Evolutionary conservation across 73 alveolate genomes (phyloP).

Genomic region (Chromera velia): DNA sequence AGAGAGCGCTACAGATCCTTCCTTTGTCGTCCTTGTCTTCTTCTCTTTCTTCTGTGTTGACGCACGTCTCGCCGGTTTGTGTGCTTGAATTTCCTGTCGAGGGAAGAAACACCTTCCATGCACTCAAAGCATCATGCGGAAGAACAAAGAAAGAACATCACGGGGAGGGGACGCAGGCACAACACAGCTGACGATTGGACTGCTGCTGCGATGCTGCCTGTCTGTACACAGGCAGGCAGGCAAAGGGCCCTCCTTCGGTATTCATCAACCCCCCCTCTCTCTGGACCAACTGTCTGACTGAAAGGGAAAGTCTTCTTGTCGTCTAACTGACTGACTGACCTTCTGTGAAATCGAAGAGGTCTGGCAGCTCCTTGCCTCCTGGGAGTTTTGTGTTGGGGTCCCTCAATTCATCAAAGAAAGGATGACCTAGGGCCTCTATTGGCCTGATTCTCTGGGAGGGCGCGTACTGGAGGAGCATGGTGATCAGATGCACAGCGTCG

Average conservation of each 20-base stretch:
- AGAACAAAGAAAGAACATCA: neutral
- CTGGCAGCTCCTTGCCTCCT: neutral
- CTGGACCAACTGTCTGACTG: too few relatives aligned
- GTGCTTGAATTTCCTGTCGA: too few relatives aligned
- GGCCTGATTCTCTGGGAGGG: slow-evolving; percentile 57
- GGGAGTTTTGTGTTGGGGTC: slow-evolving; percentile 50
- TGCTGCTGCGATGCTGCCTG: neutral
- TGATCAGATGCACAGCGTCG: slow-evolving; percentile 57
- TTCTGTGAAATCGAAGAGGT: neutral
- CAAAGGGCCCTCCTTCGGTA: too few relatives aligned
- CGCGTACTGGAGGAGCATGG: slow-evolving; percentile 54
- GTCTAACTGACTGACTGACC: neutral
- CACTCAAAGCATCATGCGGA: too few relatives aligned
- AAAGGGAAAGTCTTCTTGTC: too few relatives aligned
- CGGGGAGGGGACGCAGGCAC: neutral
- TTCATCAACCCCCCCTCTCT: too few relatives aligned
- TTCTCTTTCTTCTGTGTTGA: too few relatives aligned
- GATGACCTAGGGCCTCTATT: slow-evolving; percentile 53
- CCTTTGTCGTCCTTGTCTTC: too few relatives aligned
- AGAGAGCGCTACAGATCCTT: too few relatives aligned
- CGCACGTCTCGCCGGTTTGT: too few relatives aligned
- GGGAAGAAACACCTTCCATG: too few relatives aligned
- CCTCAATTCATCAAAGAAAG: slow-evolving; percentile 61
- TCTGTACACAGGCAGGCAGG: too few relatives aligned
- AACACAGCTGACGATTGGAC: neutral